These are phyloP conservation scores for Paraurostyla sp. DNA, from an alignment of 73 alveolate genomes.

Conservation along the genomic window DNA sequence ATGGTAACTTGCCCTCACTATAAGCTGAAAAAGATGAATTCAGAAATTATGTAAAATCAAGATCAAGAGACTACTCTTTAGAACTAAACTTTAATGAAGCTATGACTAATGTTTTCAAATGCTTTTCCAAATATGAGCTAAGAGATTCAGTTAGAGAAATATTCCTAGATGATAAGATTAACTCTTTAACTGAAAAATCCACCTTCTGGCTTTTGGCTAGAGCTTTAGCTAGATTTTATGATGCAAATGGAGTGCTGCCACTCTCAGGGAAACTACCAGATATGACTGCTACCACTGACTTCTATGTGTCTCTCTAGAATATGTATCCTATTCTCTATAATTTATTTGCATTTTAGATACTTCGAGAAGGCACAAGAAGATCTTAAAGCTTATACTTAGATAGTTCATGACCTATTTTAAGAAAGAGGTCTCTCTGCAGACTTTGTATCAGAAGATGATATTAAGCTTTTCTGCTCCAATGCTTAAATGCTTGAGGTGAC, in stretches of 20 bases:
- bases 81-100: slow-evolving; percentile 95
- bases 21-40: slow-evolving; percentile 86
- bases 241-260: slow-evolving; percentile 83
- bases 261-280: slow-evolving; percentile 96
- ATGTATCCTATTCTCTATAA: too few relatives aligned
- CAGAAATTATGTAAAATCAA: slow-evolving; percentile 72
- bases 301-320: slow-evolving; percentile 83
- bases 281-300: slow-evolving; percentile 91
- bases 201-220: slow-evolving; percentile 82
- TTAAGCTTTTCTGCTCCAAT: slow-evolving; percentile 80
- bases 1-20: slow-evolving; percentile 74
- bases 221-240: slow-evolving; percentile 83
- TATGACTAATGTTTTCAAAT: slow-evolving; percentile 76
- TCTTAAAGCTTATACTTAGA: too few relatives aligned
- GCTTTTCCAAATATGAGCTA: slow-evolving; percentile 65
- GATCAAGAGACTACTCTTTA: slow-evolving; percentile 74
- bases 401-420: slow-evolving; percentile 66
- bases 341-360: too few relatives aligned
- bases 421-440: slow-evolving; percentile 64
- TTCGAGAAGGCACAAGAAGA: slow-evolving; percentile 86
- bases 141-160: slow-evolving; percentile 70
- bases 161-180: slow-evolving; percentile 72
- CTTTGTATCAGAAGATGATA: slow-evolving; percentile 35
- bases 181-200: slow-evolving; percentile 47
- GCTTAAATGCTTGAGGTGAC: slow-evolving; percentile 28